phyloP scores from a whole-genome alignment of 768 basidiomycete species.

The Leucocoprinus sp. region DNA sequence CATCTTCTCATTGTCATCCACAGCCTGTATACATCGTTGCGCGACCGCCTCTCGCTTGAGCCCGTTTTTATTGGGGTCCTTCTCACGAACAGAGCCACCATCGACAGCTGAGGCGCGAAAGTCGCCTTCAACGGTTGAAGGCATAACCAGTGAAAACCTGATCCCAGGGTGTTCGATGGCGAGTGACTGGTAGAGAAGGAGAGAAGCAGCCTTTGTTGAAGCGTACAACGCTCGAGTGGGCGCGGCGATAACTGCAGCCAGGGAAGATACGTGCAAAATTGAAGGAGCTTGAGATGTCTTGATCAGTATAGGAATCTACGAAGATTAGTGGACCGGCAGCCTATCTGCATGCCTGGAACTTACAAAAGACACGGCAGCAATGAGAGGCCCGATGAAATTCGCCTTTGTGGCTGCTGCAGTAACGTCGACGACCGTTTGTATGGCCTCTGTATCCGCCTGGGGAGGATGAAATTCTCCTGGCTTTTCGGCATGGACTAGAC shows the following conservation, averaged over 20 bases:
- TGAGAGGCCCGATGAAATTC: conserved; percentile 65
- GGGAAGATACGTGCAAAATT: conserved; percentile 70
- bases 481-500: conserved; percentile 27
- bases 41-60: conserved; percentile 58
- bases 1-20: conserved; percentile 47
- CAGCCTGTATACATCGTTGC: conserved; percentile 44
- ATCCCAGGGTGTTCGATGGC: conserved; percentile 74
- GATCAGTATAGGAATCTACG: conserved; percentile 69
- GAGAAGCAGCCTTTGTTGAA: conserved; percentile 74
- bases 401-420: conserved; percentile 47
- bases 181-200: conserved; percentile 70
- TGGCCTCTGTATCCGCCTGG: conserved; percentile 42
- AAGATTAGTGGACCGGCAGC: not conserved
- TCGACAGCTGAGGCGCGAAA: conserved; percentile 81
- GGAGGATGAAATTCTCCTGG: conserved; percentile 20
- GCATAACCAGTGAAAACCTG: conserved; percentile 52
- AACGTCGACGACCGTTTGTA: conserved; percentile 50
- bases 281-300: conserved; percentile 59
- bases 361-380: conserved; percentile 67
- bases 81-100: conserved; percentile 33
- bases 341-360: conserved; percentile 17
- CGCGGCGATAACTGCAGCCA: conserved; percentile 74
- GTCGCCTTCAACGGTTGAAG: conserved; percentile 65
- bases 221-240: conserved; percentile 82
- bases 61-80: conserved; percentile 49